These are phyloP conservation scores for Pulicaria dysenterica DNA, from an alignment of 129 eudicot genomes.

Conservation along the genomic window DNA sequence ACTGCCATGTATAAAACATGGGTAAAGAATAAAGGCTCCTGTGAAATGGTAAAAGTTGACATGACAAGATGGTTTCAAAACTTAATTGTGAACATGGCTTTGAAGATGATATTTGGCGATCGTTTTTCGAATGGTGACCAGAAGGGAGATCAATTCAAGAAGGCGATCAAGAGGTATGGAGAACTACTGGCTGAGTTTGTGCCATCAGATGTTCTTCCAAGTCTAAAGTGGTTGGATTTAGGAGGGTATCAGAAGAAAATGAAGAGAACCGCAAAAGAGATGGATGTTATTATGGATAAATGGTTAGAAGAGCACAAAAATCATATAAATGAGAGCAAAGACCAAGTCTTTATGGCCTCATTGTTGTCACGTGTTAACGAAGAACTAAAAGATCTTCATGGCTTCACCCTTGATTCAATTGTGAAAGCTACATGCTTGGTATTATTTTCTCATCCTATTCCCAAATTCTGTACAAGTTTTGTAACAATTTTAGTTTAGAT, in stretches of 20 bases:
- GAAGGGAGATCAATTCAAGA: background rate
- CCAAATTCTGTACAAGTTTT: background rate
- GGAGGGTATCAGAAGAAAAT: conserved; percentile 34
- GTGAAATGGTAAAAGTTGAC: conserved; percentile 9
- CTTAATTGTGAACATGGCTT: background rate
- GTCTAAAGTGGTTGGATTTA: conserved; percentile 30
- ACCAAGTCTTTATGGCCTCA: conserved; percentile 11
- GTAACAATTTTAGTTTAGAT: background rate
- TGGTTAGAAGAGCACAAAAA: conserved; percentile 28
- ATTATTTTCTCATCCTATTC: background rate
- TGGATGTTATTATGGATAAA: background rate
- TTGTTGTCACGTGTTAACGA: conserved; percentile 20
- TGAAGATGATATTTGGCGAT: conserved; percentile 10
- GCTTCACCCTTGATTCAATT: conserved; percentile 1
- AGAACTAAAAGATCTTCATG: conserved; percentile 8
- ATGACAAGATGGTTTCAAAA: conserved; percentile 29
- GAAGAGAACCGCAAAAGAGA: conserved; percentile 10
- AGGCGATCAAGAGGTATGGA: background rate
- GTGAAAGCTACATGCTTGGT: conserved; percentile 32
- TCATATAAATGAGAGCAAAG: background rate
- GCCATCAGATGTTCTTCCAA: conserved; percentile 28
- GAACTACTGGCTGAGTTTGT: conserved; percentile 21
- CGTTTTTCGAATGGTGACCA: background rate
- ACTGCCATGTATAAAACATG: conserved; percentile 4
- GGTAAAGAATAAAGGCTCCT: conserved; percentile 14